Evolutionary conservation across 1,284 basidiomycete species (phyloP).

Genomic region (Ustilago nuda): DNA sequence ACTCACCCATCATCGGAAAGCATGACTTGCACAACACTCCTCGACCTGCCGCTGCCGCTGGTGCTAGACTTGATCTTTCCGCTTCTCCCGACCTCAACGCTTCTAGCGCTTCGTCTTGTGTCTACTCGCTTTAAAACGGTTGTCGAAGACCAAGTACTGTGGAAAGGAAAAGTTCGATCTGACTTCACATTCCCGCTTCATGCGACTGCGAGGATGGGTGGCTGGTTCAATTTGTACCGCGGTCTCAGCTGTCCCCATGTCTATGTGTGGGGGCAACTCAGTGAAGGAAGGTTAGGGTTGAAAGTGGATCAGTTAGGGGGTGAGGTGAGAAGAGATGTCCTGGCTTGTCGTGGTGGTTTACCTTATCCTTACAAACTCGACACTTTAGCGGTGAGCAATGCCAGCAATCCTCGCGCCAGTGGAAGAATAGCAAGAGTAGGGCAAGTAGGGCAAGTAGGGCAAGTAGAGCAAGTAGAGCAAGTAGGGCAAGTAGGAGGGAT

Average conservation of each 20-base stretch:
- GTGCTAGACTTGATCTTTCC: conserved; percentile 40
- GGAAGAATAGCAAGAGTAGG: no score
- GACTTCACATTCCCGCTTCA: conserved; percentile 51
- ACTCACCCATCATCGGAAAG: not conserved
- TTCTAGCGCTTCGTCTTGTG: conserved; percentile 29
- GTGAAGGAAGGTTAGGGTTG: conserved; percentile 37
- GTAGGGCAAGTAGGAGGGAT: conserved; percentile 11
- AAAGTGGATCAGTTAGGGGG: not conserved
- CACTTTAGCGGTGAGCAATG: not conserved
- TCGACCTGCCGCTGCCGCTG: conserved; percentile 35
- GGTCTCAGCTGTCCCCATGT: conserved; percentile 35
- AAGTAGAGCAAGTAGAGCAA: not conserved
- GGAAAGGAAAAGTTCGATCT: conserved; percentile 39
- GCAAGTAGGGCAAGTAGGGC: conserved; percentile 2
- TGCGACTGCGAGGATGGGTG: conserved; percentile 36
- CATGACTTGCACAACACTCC: conserved; percentile 2
- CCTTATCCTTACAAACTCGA: conserved; percentile 39
- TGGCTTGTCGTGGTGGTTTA: conserved; percentile 7
- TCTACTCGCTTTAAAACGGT: conserved; percentile 19
- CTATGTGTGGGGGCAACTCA: conserved; percentile 47
- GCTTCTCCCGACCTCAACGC: conserved; percentile 29
- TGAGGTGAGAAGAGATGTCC: not conserved
- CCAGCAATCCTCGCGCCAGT: no score
- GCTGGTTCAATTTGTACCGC: conserved; percentile 50
- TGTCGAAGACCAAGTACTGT: conserved; percentile 42